Evolutionary conservation across 2,329 filamentous ascomycete genomes (phyloP).

Genomic region (Sporothrix pallida): DNA sequence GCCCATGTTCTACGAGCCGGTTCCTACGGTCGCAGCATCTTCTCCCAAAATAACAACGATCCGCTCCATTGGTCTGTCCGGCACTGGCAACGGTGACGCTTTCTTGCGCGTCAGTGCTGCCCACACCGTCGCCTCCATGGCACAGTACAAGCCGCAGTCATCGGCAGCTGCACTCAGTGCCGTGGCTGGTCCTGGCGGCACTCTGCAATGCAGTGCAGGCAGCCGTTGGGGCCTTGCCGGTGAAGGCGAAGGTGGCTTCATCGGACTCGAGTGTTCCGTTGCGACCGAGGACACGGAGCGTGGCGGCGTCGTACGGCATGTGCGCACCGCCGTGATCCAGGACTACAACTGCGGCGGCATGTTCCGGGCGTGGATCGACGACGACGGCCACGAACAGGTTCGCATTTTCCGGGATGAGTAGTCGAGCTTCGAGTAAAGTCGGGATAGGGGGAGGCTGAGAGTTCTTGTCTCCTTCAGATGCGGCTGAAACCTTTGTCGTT

Average conservation of each 20-base stretch:
- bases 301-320: slow-evolving; percentile 51
- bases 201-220: slow-evolving; percentile 76
- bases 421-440: neutral
- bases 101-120: slow-evolving; percentile 76
- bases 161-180: slow-evolving; percentile 65
- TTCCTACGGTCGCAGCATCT: too few relatives aligned
- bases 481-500: slow-evolving; percentile 1
- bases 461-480: neutral
- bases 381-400: slow-evolving; percentile 62
- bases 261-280: slow-evolving; percentile 72
- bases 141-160: slow-evolving; percentile 63
- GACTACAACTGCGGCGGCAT: slow-evolving; percentile 89
- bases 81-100: slow-evolving; percentile 87
- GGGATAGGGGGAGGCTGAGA: too few relatives aligned
- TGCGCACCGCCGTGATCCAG: slow-evolving; percentile 64
- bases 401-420: slow-evolving; percentile 58
- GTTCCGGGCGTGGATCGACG: slow-evolving; percentile 79
- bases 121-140: slow-evolving; percentile 74
- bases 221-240: slow-evolving; percentile 74
- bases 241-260: slow-evolving; percentile 84
- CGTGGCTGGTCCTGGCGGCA: slow-evolving; percentile 72
- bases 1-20: slow-evolving; percentile 47
- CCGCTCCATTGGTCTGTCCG: slow-evolving; percentile 67
- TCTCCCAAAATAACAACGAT: slow-evolving; percentile 39
- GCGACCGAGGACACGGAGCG: slow-evolving; percentile 50